These are phyloP conservation scores for Yarrowia osloensis DNA, from an alignment of 805 yeast genomes.

Conservation along the genomic window DNA sequence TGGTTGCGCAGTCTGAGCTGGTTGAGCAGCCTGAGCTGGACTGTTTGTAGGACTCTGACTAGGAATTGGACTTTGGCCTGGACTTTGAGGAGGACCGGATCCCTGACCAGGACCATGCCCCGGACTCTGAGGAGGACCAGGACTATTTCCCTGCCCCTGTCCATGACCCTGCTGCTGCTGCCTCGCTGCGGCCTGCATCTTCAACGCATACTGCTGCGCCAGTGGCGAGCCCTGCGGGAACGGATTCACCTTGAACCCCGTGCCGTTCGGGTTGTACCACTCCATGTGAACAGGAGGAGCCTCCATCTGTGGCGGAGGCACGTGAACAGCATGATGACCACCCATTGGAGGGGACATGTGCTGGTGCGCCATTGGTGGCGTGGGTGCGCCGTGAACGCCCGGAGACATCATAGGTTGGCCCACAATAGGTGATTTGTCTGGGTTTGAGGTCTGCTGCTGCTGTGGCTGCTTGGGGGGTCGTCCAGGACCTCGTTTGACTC, in stretches of 20 bases:
- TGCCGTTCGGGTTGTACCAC: constrained; percentile 5
- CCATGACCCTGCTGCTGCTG: neutral
- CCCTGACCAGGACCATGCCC: neutral
- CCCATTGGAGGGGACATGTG: neutral
- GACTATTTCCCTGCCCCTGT: neutral
- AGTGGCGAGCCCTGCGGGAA: constrained; percentile 7
- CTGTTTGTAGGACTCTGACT: neutral
- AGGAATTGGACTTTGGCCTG: neutral
- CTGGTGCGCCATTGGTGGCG: neutral
- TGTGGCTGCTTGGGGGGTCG: neutral
- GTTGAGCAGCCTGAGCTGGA: neutral
- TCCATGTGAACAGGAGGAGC: constrained; percentile 8
- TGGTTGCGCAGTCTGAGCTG: too few species aligned
- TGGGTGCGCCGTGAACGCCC: neutral
- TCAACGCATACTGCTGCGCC: constrained; percentile 14
- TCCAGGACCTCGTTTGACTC: neutral
- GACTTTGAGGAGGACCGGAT: neutral
- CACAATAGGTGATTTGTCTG: neutral
- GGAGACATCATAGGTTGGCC: neutral
- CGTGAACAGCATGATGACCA: neutral
- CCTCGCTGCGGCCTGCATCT: neutral
- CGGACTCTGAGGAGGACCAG: neutral
- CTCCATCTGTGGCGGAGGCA: neutral
- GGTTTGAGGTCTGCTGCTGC: neutral
- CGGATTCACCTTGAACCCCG: constrained; percentile 19